Conservation (phyloP, 768 basidiomycete genomes). For the Amanita phalloides region DNA sequence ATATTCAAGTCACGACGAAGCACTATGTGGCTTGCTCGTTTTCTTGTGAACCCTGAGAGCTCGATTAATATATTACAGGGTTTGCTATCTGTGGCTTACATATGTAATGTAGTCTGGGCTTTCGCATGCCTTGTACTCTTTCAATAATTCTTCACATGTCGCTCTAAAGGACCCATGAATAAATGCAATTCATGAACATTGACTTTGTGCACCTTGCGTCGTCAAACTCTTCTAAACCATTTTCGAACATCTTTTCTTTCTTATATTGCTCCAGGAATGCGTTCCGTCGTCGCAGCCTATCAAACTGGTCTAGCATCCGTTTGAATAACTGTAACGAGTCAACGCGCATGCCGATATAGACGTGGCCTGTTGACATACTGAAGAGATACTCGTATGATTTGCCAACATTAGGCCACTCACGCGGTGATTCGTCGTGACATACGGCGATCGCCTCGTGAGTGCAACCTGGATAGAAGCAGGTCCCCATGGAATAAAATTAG, state of each 20-base stretch:
- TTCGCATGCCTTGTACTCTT: slow-evolving; percentile 95
- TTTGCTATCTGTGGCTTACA: slow-evolving; percentile 28
- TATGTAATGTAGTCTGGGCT: slow-evolving; percentile 90
- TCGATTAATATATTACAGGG: neutral
- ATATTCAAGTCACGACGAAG: neutral
- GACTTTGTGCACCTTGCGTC: slow-evolving; percentile 66
- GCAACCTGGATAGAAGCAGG: slow-evolving; percentile 98
- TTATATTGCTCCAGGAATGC: slow-evolving; percentile 98
- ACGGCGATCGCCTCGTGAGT: slow-evolving; percentile 82
- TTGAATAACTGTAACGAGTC: slow-evolving; percentile 65
- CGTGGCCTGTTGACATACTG: slow-evolving; percentile 33
- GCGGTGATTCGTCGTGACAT: slow-evolving; percentile 79
- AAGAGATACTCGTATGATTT: slow-evolving; percentile 98
- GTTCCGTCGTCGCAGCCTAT: slow-evolving; percentile 74
- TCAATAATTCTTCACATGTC: slow-evolving; percentile 77
- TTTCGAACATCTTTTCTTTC: slow-evolving; percentile 92
- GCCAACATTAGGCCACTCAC: slow-evolving; percentile 98
- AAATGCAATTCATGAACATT: neutral
- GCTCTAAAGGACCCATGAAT: slow-evolving; percentile 34
- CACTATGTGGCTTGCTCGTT: slow-evolving; percentile 3
- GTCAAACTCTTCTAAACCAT: slow-evolving; percentile 92
- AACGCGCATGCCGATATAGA: neutral
- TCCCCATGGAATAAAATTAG: slow-evolving; percentile 99
- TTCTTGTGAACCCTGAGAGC: slow-evolving; percentile 4
- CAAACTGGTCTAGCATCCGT: slow-evolving; percentile 93